phyloP scores from a whole-genome alignment of 257 asterid species.

The Nicotiana sylvestris region DNA sequence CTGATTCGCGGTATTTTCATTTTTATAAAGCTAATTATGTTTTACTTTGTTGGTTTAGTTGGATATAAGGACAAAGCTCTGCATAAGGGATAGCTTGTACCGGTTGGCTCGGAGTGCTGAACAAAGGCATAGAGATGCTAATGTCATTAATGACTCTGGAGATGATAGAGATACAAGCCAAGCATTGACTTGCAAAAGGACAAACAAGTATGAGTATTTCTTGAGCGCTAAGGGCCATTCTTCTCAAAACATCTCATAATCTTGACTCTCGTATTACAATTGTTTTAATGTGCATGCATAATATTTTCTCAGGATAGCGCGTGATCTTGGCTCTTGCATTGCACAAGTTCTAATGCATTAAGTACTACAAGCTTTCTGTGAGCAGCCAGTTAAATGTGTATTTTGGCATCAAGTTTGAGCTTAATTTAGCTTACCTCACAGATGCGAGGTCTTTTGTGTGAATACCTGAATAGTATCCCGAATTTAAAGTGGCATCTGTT shows the following conservation, averaged over 20 bases:
- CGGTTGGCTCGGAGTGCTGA: constrained; percentile 82
- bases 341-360: neutral
- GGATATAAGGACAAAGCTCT: constrained; percentile 73
- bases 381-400: neutral
- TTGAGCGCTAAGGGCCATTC: neutral
- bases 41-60: constrained; percentile 43
- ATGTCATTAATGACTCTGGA: constrained; percentile 23
- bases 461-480: neutral
- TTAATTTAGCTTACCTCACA: neutral
- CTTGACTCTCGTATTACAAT: neutral
- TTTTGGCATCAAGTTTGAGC: neutral
- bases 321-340: neutral
- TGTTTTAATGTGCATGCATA: neutral
- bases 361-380: neutral
- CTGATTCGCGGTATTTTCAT: neutral
- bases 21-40: constrained; percentile 1
- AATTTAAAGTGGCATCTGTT: neutral
- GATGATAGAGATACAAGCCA: constrained; percentile 39
- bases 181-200: constrained; percentile 38
- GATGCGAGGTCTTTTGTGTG: too few species aligned
- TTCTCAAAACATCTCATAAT: neutral
- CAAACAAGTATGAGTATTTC: constrained; percentile 38
- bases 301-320: neutral
- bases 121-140: constrained; percentile 44
- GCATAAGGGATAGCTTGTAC: constrained; percentile 84